Evolutionary conservation across 331 rosid genomes (phyloP), one percentile per base, ranked within the genome.

Genomic region (Spiraea crenata): DNA sequence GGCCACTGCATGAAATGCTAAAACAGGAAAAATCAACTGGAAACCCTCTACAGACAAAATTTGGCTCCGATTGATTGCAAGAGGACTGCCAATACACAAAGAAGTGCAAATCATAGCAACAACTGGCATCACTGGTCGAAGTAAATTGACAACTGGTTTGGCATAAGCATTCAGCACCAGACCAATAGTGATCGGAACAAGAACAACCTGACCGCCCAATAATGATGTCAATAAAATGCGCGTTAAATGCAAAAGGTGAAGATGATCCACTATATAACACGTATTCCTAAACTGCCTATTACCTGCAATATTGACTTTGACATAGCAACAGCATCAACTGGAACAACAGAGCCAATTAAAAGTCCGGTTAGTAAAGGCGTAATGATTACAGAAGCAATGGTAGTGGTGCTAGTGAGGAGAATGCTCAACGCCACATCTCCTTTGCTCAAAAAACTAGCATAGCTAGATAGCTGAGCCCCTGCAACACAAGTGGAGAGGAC

Each of bases 81-180:
- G 97, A 9, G 99, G 99, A 82, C 99, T 89, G 35, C 97, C 99
- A 15, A 93, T 93, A 90, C 99, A 91, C 77, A 93, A 5, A 13
- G 99, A 91, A 74, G 99, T 93, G 78, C 99, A 93, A 70, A 91
- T 74, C 91, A 93, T 91, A 13, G 99, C 99, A 80, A 93, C 90
- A 73, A 89, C 82, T 5, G 99, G 99, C 99, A 93, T 93, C 82
- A 89, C 79, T 7, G 96, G 99, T 66, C 66, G 92, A 85, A 95
- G 77, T 71, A 89, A 59, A 60, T 83, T 80, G 74, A 89, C 99
- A 47, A 84, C 86, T 38, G 96, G 91, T 78, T 89, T 93, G 64
- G 99, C 99, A 52, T 91, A 93, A 58, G 97, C 86, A 73, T 91
- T 93, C 52, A 93, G 99, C 56, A 88, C 78, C 47, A 93, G 97